Conservation (phyloP, 139 green algal species). For the Tetradesmus lagerheimii region DNA sequence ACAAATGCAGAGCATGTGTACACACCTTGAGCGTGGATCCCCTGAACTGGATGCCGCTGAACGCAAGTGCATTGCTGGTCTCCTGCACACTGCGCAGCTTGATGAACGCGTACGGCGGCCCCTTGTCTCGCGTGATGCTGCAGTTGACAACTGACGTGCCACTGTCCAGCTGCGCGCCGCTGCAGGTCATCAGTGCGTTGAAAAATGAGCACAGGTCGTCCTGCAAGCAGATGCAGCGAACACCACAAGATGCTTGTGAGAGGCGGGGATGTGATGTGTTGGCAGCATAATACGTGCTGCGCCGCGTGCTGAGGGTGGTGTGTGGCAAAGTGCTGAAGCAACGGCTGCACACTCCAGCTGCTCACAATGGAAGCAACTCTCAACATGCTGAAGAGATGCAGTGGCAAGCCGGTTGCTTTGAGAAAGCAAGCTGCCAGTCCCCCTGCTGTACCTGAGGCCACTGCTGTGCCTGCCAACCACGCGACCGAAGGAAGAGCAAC, state of each 20-base stretch:
- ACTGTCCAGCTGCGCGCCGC: conserved; percentile 28
- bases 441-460: not conserved
- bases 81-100: conserved; percentile 87
- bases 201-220: conserved; percentile 45
- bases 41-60: conserved; percentile 80
- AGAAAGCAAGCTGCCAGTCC: not conserved
- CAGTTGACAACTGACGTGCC: conserved; percentile 45
- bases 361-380: too few species aligned
- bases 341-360: too few species aligned
- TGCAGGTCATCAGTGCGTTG: conserved; percentile 45
- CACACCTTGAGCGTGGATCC: conserved; percentile 74
- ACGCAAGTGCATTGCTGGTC: conserved; percentile 81
- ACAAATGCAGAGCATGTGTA: not conserved
- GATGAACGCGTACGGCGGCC: conserved; percentile 76
- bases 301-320: too few species aligned
- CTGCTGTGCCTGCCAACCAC: not conserved
- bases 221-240: not conserved
- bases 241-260: too few species aligned
- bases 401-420: not conserved
- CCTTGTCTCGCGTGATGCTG: conserved; percentile 51
- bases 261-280: too few species aligned
- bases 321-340: too few species aligned
- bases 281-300: too few species aligned
- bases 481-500: not conserved
- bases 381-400: too few species aligned